Evolutionary conservation across 768 basidiomycete species (phyloP).

Genomic region (Lactarius quietus): DNA sequence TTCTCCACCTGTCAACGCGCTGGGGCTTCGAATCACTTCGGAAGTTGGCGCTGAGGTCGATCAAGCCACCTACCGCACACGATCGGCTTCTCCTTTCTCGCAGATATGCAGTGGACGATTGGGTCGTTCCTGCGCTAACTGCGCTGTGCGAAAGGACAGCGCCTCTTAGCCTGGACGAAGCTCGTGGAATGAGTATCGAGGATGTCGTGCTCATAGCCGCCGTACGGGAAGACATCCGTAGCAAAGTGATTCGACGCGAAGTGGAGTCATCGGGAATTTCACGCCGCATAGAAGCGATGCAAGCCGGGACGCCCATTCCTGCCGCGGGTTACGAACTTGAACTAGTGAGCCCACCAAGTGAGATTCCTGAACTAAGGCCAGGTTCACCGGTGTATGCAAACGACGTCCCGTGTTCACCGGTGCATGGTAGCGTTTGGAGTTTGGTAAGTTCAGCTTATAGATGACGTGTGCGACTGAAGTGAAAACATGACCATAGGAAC

Average conservation of each 20-base stretch:
- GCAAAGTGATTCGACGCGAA: not conserved
- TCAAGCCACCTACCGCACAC: slow-evolving; percentile 2
- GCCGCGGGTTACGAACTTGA: not conserved
- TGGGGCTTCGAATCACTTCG: slow-evolving; percentile 33
- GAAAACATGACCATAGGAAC: no score
- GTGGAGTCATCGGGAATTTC: not conserved
- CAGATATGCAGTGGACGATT: slow-evolving; percentile 3
- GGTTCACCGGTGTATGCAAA: not conserved
- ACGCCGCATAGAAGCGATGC: not conserved
- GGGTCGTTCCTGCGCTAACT: slow-evolving; percentile 13
- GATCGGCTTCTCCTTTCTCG: slow-evolving; percentile 17
- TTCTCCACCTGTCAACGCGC: slow-evolving; percentile 29
- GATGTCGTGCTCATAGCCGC: slow-evolving; percentile 16
- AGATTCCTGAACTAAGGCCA: not conserved
- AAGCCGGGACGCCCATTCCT: not conserved
- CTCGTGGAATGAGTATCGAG: slow-evolving; percentile 8
- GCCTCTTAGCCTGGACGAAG: slow-evolving; percentile 15
- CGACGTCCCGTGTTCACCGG: no score
- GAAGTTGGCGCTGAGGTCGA: slow-evolving; percentile 4
- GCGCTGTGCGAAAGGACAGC: slow-evolving; percentile 9
- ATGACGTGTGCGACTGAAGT: no score
- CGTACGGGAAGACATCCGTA: slow-evolving; percentile 10
- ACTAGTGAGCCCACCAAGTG: not conserved
- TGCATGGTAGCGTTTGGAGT: no score
- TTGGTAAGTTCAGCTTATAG: no score